These are phyloP conservation scores for Aspergillus puulaauensis DNA, from an alignment of 2,329 filamentous ascomycete species.

Conservation along the genomic window DNA sequence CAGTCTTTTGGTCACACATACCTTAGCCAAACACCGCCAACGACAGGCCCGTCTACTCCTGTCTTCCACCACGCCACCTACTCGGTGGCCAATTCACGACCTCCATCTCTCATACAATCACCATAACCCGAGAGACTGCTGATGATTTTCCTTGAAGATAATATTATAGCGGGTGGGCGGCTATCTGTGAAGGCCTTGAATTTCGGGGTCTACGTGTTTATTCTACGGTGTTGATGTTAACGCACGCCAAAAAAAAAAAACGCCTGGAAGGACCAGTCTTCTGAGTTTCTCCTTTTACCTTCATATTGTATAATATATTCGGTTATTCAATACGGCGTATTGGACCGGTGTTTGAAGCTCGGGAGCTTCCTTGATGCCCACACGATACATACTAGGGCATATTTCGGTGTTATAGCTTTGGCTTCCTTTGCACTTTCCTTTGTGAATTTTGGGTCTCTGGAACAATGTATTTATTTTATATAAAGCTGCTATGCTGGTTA, in stretches of 20 bases:
- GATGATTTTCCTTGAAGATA: constrained; percentile 14
- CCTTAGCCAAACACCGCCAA: constrained; percentile 33
- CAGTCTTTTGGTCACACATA: constrained; percentile 31
- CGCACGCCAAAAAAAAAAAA: not conserved
- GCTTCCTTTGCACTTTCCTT: constrained; percentile 1
- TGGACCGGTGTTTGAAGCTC: constrained; percentile 5
- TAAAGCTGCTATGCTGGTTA: not conserved
- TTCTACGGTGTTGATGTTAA: not conserved
- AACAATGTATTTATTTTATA: not conserved
- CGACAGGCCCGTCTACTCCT: constrained; percentile 37
- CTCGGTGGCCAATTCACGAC: constrained; percentile 27
- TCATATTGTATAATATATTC: constrained; percentile 20
- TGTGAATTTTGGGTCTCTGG: not conserved
- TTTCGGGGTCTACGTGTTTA: constrained; percentile 27
- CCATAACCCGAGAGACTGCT: constrained; percentile 6
- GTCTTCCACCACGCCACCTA: constrained; percentile 31
- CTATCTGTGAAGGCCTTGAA: constrained; percentile 12
- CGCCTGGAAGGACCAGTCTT: constrained; percentile 11
- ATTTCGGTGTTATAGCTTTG: constrained; percentile 18
- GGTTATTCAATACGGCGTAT: constrained; percentile 20
- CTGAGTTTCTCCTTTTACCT: constrained; percentile 8
- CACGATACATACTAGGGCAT: constrained; percentile 4
- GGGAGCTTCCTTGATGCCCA: not conserved
- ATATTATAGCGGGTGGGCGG: constrained; percentile 12
- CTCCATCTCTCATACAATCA: constrained; percentile 29